Evolutionary conservation across 805 yeast genomes (phyloP).

Genomic region (Wickerhamiella occidentalis): DNA sequence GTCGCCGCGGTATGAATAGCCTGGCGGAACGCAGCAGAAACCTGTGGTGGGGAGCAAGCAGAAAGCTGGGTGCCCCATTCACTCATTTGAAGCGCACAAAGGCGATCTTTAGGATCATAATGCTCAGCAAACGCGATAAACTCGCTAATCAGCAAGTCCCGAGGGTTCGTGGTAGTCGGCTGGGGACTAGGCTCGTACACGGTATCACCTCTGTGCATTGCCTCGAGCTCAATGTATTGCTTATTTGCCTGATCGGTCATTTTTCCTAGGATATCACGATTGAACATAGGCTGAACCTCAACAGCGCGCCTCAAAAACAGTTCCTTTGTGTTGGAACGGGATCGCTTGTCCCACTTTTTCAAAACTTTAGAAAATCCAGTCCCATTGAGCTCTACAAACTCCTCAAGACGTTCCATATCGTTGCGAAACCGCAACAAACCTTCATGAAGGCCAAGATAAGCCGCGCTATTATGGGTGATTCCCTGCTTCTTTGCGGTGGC

Average conservation of each 20-base stretch:
- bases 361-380: constrained; percentile 92
- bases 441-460: constrained; percentile 72
- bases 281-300: constrained; percentile 93
- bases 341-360: constrained; percentile 96
- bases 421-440: constrained; percentile 82
- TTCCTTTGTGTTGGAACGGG: constrained; percentile 89
- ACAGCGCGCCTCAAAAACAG: constrained; percentile 84
- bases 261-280: constrained; percentile 72
- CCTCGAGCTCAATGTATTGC: constrained; percentile 58
- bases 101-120: constrained; percentile 26
- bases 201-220: constrained; percentile 44
- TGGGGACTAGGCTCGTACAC: constrained; percentile 21
- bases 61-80: constrained; percentile 36
- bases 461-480: constrained; percentile 48
- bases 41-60: constrained; percentile 2
- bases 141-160: constrained; percentile 59
- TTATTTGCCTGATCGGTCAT: constrained; percentile 54
- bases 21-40: constrained; percentile 45
- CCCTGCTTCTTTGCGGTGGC: constrained; percentile 36
- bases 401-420: constrained; percentile 79
- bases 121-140: constrained; percentile 34
- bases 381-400: constrained; percentile 86
- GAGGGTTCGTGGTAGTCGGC: constrained; percentile 13
- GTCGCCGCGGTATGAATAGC: constrained; percentile 55
- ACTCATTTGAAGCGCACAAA: constrained; percentile 31